phyloP scores from a whole-genome alignment of 768 basidiomycete genomes.

The Naganishia antarctica region DNA sequence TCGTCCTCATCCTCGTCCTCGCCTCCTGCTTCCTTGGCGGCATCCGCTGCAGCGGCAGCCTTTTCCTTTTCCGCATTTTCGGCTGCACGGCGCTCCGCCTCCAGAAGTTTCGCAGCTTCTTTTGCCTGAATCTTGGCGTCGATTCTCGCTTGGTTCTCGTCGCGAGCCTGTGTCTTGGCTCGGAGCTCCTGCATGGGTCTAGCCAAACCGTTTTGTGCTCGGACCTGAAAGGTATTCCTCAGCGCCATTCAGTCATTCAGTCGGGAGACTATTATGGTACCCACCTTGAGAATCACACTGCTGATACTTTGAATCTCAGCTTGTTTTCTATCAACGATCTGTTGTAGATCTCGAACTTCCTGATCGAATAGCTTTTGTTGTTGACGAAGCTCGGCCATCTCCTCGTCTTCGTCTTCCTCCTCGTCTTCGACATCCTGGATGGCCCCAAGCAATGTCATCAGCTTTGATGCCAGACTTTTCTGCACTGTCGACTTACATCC shows the following conservation, averaged over 20 bases:
- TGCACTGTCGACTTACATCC: slow-evolving; percentile 5
- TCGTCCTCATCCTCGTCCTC: slow-evolving; percentile 25
- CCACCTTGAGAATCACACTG: slow-evolving; percentile 15
- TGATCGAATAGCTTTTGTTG: slow-evolving; percentile 24
- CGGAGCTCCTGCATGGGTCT: slow-evolving; percentile 12
- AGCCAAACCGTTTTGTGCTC: slow-evolving; percentile 2
- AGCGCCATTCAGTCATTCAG: background rate
- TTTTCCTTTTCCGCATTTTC: slow-evolving; percentile 17
- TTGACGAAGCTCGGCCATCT: slow-evolving; percentile 16
- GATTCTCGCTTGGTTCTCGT: slow-evolving; percentile 25
- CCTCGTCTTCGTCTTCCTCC: slow-evolving; percentile 29
- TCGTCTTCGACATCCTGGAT: slow-evolving; percentile 23
- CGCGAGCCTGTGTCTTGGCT: slow-evolving; percentile 18
- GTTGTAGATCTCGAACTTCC: slow-evolving; percentile 20
- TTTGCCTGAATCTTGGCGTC: slow-evolving; percentile 22
- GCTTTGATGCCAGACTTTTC: background rate
- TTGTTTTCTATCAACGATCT: slow-evolving; percentile 24
- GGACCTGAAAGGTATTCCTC: background rate
- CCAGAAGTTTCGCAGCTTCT: slow-evolving; percentile 11
- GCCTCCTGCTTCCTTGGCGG: slow-evolving; percentile 13
- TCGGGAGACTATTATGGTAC: background rate
- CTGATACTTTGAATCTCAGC: slow-evolving; percentile 22
- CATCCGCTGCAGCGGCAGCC: slow-evolving; percentile 8
- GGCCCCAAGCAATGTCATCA: background rate
- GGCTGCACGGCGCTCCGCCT: slow-evolving; percentile 13